Conservation (phyloP, 352 stramenopile genomes). For the Phytophthora constricta region DNA sequence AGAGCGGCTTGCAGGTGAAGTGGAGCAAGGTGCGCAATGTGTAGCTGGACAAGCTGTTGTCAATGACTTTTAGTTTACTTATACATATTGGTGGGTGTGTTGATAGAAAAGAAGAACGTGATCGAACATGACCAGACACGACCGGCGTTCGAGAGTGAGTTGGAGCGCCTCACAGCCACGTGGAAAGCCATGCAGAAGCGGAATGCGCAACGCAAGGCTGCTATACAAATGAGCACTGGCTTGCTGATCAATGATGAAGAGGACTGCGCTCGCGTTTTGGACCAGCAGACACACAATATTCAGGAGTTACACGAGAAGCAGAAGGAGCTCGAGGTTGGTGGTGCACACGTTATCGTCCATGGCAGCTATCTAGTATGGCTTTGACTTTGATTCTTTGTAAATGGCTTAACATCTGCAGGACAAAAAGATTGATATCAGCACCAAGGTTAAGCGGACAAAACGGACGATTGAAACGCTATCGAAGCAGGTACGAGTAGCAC, state of each 20-base stretch:
- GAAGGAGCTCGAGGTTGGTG: constrained; percentile 58
- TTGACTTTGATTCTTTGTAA: background rate
- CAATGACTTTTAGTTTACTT: background rate
- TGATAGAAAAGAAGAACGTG: constrained; percentile 55
- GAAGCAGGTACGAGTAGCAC: constrained; percentile 54
- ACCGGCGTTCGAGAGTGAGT: constrained; percentile 52
- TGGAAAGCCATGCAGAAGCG: constrained; percentile 79
- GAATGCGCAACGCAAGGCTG: constrained; percentile 75
- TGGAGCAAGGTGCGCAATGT: constrained; percentile 41
- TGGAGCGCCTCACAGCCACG: constrained; percentile 54
- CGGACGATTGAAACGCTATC: constrained; percentile 55
- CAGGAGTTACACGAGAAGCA: constrained; percentile 76
- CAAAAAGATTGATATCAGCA: constrained; percentile 77
- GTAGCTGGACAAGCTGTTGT: background rate
- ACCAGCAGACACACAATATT: constrained; percentile 75
- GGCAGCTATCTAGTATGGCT: background rate
- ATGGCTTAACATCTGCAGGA: constrained; percentile 36
- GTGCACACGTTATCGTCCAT: background rate
- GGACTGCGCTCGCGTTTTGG: constrained; percentile 76
- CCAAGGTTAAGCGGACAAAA: constrained; percentile 67
- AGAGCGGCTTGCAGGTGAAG: constrained; percentile 45
- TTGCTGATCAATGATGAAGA: constrained; percentile 84
- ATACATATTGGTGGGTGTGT: background rate
- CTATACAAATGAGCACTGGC: constrained; percentile 71
- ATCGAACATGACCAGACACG: constrained; percentile 46